These are phyloP conservation scores for Metschnikowia proteae DNA, from an alignment of 805 yeast species.

Conservation along the genomic window DNA sequence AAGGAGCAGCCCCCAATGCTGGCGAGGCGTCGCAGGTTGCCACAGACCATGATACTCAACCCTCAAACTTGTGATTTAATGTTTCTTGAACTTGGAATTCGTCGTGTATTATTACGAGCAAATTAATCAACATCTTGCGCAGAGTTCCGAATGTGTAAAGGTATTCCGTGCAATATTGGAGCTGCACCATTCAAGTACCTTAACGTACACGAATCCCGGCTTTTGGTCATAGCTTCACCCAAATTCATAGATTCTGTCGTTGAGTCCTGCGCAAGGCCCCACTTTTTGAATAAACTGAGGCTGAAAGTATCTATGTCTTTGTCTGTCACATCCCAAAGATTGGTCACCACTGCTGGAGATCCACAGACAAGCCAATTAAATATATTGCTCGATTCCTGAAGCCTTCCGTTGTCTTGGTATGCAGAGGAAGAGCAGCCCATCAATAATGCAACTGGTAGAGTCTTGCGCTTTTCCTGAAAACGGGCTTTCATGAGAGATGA, in stretches of 20 bases:
- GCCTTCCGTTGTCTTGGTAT: conserved; percentile 50
- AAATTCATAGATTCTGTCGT: conserved; percentile 27
- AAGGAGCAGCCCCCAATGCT: conserved; percentile 10
- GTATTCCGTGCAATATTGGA: conserved; percentile 87
- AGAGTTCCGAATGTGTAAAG: conserved; percentile 34
- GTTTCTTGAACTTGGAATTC: background rate
- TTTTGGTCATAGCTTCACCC: conserved; percentile 52
- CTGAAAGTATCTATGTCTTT: conserved; percentile 87
- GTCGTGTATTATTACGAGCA: conserved; percentile 1
- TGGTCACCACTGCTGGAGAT: conserved; percentile 77
- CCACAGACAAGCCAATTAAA: conserved; percentile 76
- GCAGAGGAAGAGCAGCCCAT: conserved; percentile 91
- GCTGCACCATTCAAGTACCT: conserved; percentile 86
- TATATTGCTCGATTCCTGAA: conserved; percentile 75
- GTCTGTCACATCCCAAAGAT: conserved; percentile 96
- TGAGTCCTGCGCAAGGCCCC: conserved; percentile 51
- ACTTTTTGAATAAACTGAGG: conserved; percentile 51
- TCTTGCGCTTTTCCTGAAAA: conserved; percentile 29
- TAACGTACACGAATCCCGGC: conserved; percentile 68
- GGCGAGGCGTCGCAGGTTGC: conserved; percentile 14
- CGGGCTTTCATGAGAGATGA: conserved; percentile 38
- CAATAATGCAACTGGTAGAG: conserved; percentile 59
- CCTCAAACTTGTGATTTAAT: conserved; percentile 6
- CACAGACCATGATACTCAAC: conserved; percentile 14
- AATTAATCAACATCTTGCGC: background rate